These are phyloP conservation scores for Xerocomellus chrysenteron DNA, from an alignment of 768 basidiomycete genomes.

Conservation along the genomic window DNA sequence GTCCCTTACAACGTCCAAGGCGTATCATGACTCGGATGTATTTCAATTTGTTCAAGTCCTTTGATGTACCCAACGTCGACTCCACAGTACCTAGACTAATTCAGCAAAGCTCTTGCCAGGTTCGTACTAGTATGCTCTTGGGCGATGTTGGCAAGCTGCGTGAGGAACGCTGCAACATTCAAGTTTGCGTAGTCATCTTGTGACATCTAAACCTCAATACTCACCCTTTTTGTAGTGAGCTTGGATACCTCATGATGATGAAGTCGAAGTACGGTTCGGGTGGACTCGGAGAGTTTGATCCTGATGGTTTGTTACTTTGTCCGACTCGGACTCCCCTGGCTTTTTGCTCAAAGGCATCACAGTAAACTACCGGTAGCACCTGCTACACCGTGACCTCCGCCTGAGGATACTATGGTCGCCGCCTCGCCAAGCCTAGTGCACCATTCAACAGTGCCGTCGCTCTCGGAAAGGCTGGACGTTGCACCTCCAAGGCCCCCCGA, in stretches of 20 bases:
- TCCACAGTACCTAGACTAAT: conserved; percentile 77
- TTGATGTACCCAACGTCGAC: conserved; percentile 1
- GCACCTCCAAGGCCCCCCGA: conserved; percentile 32
- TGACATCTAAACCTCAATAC: neutral
- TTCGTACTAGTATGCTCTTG: conserved; percentile 63
- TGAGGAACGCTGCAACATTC: conserved; percentile 72
- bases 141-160: conserved; percentile 81
- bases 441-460: conserved; percentile 43
- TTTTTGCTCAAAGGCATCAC: neutral
- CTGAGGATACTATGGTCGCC: conserved; percentile 40
- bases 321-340: too few relatives aligned
- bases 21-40: conserved; percentile 34
- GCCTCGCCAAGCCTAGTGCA: conserved; percentile 63
- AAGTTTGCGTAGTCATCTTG: conserved; percentile 56
- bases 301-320: conserved; percentile 55
- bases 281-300: conserved; percentile 66
- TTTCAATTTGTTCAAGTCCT: neutral
- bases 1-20: conserved; percentile 83
- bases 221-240: conserved; percentile 49
- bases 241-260: conserved; percentile 68
- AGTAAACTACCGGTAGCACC: conserved; percentile 46
- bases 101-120: conserved; percentile 80
- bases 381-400: conserved; percentile 33
- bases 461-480: conserved; percentile 42
- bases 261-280: conserved; percentile 80